These are phyloP conservation scores for Globomyces pollinis-pini DNA, from an alignment of 192 early-diverging fungal genomes.

Conservation along the genomic window DNA sequence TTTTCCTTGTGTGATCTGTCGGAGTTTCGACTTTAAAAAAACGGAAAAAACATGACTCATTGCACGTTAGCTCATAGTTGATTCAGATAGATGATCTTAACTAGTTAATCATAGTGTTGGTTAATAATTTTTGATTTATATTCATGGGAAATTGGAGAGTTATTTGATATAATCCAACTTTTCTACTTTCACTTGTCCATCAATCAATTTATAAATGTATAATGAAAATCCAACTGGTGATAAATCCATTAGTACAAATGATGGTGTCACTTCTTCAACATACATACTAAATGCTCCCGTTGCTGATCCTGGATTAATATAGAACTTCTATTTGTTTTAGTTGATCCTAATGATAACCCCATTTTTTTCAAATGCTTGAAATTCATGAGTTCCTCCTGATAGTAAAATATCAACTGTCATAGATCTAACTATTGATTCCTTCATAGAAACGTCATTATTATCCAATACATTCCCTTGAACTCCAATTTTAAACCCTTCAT, in stretches of 20 bases:
- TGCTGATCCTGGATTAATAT: constrained; percentile 91
- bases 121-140: too few relatives aligned
- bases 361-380: constrained; percentile 87
- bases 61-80: too few relatives aligned
- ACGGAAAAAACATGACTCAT: too few relatives aligned
- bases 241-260: constrained; percentile 95
- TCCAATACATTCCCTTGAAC: constrained; percentile 12
- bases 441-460: constrained; percentile 34
- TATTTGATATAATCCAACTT: constrained; percentile 67
- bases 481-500: background rate
- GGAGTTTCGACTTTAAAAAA: too few relatives aligned
- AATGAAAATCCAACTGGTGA: constrained; percentile 64
- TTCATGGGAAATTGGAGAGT: too few relatives aligned
- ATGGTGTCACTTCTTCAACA: constrained; percentile 58
- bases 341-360: too few relatives aligned
- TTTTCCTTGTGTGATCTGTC: too few relatives aligned
- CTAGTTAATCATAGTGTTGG: too few relatives aligned
- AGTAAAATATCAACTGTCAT: constrained; percentile 90
- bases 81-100: too few relatives aligned
- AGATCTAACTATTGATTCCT: constrained; percentile 60
- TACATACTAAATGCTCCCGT: constrained; percentile 67
- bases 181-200: constrained; percentile 88
- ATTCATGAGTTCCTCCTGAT: constrained; percentile 79
- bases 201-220: constrained; percentile 90
- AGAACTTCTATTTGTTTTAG: too few relatives aligned